Base-by-base conservation (phyloP, 108 stramenopile species). In the Nitzschia inconspicua region DNA sequence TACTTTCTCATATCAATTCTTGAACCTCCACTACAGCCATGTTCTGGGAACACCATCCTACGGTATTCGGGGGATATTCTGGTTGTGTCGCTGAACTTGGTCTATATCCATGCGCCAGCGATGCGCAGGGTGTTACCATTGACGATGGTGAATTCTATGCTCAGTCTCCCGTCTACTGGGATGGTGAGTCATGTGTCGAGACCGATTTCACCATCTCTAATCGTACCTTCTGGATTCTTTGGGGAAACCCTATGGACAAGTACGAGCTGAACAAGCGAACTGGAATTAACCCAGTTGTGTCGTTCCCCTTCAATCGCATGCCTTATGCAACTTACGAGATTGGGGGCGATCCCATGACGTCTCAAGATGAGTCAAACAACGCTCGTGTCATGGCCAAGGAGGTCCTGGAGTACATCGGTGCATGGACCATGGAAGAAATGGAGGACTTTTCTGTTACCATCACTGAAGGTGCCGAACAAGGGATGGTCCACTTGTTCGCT, bases 231-330 rank as follows among this genome's bases (percentile, higher is more conserved):
- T 65, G 63, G 63, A 61, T 65, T 35, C 9, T 65, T 0, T 65
- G 70, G 63, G 70, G 70, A 26, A 39, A 61, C 51, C 70, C 70
- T 3, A 28, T 72, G 43, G 70, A 72, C 57, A 72, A 65, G 39
- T 48, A 60, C 14, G 63, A 64, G 28, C 44, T 72, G 30, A 35
- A 29, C 34, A 14, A 23, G 20, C 63, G 63, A 9, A 72, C 70
- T 13, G 70, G 70, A 20, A 8, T 65, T 19, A 65, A 35, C 47
- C 70, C 70, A 25, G 36, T 40, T 25, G 41, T 65, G 11, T 32
- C 25, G 13, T 65, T 72, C 32, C 70, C 70, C 0, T 43, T 65
- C 31, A 44, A 10, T 29, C 57, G 58, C n/a, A 48, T 44, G 14
- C 65, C 70, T 25, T 72, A 72, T 26, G 63, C 70, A 13, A n/a